A percentile compares a stretch with the other conserved stretches of the same genome.
Conservation (phyloP, 805 yeast species). For the Sungouiella thailandica region DNA sequence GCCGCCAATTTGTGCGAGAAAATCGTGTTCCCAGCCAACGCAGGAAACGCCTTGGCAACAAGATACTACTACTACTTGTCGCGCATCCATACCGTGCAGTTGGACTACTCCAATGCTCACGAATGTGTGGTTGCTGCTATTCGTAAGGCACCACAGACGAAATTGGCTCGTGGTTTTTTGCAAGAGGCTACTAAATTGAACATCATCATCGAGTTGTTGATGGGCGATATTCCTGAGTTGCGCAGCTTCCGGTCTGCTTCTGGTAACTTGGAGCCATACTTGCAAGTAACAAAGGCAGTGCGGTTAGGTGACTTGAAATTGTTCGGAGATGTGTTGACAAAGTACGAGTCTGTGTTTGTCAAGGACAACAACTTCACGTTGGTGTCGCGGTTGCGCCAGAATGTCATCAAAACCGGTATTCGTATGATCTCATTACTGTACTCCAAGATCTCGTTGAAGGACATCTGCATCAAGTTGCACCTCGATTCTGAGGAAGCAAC, state of each 20-base stretch:
- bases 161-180: conserved; percentile 77
- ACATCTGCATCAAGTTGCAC: conserved; percentile 86
- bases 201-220: conserved; percentile 82
- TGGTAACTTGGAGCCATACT: conserved; percentile 62
- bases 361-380: conserved; percentile 79
- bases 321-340: conserved; percentile 65
- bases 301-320: conserved; percentile 83
- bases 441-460: conserved; percentile 85
- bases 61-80: conserved; percentile 89
- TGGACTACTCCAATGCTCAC: conserved; percentile 85
- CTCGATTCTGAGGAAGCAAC: conserved; percentile 94
- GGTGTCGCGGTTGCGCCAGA: conserved; percentile 87
- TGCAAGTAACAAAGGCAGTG: conserved; percentile 85
- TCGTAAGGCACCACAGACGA: conserved; percentile 92
- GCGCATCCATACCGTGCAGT: conserved; percentile 85
- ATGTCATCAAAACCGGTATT: conserved; percentile 96
- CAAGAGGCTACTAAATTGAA: conserved; percentile 86
- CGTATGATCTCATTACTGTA: conserved; percentile 88
- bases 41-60: conserved; percentile 83
- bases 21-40: conserved; percentile 79
- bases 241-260: conserved; percentile 64
- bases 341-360: conserved; percentile 57
- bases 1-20: conserved; percentile 89
- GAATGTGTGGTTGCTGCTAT: conserved; percentile 92
- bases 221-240: conserved; percentile 95